Evolutionary conservation across 495 filamentous ascomycete genomes (phyloP).

Genomic region (Penicillium chermesinum): DNA sequence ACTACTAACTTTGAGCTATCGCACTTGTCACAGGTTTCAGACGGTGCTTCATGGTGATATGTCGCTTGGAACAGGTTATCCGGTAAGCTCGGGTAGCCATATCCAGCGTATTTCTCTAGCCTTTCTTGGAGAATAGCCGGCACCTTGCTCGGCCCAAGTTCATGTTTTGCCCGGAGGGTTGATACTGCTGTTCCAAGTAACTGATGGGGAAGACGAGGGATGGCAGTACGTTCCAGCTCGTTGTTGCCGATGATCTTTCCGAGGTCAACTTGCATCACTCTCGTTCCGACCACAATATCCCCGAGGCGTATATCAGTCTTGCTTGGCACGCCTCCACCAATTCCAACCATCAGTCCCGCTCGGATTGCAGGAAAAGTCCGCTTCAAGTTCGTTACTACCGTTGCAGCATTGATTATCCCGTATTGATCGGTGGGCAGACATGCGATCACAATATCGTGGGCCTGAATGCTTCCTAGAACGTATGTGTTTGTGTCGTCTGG

Average conservation of each 20-base stretch:
- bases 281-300: conserved; percentile 16
- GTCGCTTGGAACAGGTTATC: not conserved
- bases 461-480: conserved; percentile 30
- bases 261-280: conserved; percentile 20
- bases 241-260: conserved; percentile 6
- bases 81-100: not conserved
- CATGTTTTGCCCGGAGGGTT: conserved; percentile 1
- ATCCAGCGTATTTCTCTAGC: not conserved
- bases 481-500: conserved; percentile 35
- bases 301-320: conserved; percentile 24
- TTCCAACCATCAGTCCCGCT: conserved; percentile 20
- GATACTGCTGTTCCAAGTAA: conserved; percentile 17
- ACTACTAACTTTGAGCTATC: not conserved
- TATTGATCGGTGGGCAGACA: conserved; percentile 20
- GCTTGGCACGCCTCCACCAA: conserved; percentile 20
- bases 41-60: not conserved
- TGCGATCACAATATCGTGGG: conserved; percentile 26
- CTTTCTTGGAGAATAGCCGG: not conserved
- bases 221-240: conserved; percentile 2
- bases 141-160: conserved; percentile 10
- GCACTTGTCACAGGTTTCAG: not conserved
- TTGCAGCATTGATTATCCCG: conserved; percentile 17
- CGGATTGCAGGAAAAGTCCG: conserved; percentile 2
- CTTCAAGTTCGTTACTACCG: conserved; percentile 27
- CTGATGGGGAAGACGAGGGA: conserved; percentile 17